A percentile compares a stretch with the other conserved stretches of the same genome.
phyloP scores from a whole-genome alignment of 129 eudicot genomes.

The Flaveria brownii region DNA sequence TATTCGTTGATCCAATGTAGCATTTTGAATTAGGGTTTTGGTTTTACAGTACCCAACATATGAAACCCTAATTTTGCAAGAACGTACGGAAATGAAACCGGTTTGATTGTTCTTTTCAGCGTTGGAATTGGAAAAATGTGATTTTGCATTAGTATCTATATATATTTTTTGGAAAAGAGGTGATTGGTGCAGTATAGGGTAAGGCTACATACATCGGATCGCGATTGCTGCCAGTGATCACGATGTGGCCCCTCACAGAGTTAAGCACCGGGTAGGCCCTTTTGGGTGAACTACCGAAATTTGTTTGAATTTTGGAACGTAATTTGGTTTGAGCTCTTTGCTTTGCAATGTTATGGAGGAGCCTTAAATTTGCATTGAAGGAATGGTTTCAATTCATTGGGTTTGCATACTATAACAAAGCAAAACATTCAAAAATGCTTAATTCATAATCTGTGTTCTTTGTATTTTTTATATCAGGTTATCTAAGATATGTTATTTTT shows the following conservation, averaged over 20 bases:
- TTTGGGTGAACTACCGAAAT: no score
- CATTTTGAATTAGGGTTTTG: slow-evolving; percentile 24
- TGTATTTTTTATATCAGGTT: background rate
- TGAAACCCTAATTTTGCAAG: slow-evolving; percentile 3
- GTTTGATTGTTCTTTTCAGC: background rate
- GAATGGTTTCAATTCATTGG: background rate
- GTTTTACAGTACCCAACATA: background rate
- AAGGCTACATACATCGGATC: no score
- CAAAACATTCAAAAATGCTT: background rate
- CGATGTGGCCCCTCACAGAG: no score
- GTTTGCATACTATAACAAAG: slow-evolving; percentile 2
- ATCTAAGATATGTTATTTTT: slow-evolving; percentile 2
- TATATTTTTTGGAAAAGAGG: no score
- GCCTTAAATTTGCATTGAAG: no score
- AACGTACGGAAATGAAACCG: background rate
- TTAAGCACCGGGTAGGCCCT: no score
- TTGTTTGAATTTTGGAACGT: background rate
- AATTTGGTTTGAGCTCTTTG: no score
- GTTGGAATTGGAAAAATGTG: background rate
- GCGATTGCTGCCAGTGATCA: no score
- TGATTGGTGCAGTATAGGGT: no score
- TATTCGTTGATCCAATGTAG: slow-evolving; percentile 1
- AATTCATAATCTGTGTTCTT: background rate
- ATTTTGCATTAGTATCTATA: background rate
- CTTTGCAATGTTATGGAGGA: no score